Conservation (phyloP, 345 rosid genomes). For the Arabidopsis suecica region DNA sequence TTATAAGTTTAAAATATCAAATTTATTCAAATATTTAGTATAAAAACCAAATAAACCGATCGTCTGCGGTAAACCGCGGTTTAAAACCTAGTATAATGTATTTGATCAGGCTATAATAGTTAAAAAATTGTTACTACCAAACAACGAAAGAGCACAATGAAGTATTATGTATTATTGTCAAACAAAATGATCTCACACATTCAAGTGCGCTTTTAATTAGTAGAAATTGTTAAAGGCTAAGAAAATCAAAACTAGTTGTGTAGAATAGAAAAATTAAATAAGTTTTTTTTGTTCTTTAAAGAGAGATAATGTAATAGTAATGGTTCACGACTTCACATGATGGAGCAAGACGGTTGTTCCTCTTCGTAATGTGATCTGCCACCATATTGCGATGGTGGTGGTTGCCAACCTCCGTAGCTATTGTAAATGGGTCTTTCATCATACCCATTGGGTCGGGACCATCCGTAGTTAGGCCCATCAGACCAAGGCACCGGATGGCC, state of each 20-base stretch:
- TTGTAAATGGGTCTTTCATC: constrained; percentile 49
- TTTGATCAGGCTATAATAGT: too few species aligned
- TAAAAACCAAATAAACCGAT: too few species aligned
- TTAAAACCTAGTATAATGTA: too few species aligned
- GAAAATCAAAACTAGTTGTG: background rate
- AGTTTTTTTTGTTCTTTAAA: background rate
- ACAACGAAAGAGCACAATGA: too few species aligned
- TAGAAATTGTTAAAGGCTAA: background rate
- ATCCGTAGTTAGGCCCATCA: background rate
- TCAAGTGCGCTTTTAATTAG: background rate
- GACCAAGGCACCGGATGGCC: background rate
- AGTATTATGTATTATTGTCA: too few species aligned
- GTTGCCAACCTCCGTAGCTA: constrained; percentile 44
- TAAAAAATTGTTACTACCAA: too few species aligned
- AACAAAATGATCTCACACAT: too few species aligned
- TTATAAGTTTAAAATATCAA: too few species aligned
- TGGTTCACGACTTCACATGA: background rate
- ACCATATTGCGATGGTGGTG: background rate
- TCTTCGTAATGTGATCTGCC: background rate
- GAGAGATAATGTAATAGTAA: background rate
- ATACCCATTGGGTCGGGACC: background rate
- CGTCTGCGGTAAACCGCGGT: too few species aligned
- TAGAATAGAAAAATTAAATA: background rate
- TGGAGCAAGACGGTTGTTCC: background rate
- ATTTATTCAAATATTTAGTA: too few species aligned